Conservation (phyloP, 805 yeast genomes). For the Candida maesae region DNA sequence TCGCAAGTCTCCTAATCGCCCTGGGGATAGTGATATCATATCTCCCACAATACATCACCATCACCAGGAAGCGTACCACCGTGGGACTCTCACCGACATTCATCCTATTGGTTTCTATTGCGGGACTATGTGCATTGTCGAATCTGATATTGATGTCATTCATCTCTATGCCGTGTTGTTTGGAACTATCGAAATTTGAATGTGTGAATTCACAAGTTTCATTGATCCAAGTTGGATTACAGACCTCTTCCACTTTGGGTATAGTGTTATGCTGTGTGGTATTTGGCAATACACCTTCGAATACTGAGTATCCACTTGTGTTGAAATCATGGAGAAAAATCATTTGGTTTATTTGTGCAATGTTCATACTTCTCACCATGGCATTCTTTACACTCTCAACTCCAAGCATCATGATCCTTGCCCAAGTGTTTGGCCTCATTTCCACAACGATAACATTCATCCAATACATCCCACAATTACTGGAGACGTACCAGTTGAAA, state of each 20-base stretch:
- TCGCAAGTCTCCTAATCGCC: conserved; percentile 50
- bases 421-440: conserved; percentile 59
- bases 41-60: conserved; percentile 68
- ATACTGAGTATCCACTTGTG: conserved; percentile 37
- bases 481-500: conserved; percentile 62
- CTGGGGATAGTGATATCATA: conserved; percentile 68
- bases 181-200: conserved; percentile 43
- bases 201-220: conserved; percentile 67
- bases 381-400: conserved; percentile 24
- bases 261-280: conserved; percentile 54
- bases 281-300: conserved; percentile 42
- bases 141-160: conserved; percentile 62
- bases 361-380: conserved; percentile 34
- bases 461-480: conserved; percentile 78
- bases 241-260: conserved; percentile 54
- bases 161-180: conserved; percentile 62
- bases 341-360: conserved; percentile 30
- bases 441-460: conserved; percentile 61
- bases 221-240: conserved; percentile 61
- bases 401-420: conserved; percentile 34
- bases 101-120: conserved; percentile 63
- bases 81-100: conserved; percentile 78
- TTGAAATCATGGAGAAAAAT: conserved; percentile 39
- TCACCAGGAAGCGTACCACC: conserved; percentile 54
- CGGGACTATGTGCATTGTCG: conserved; percentile 63